Percentiles rank a stretch among this genome's conserved stretches.
Evolutionary conservation across 805 yeast genomes (phyloP).

Genomic region (Wickerhamomyces rabaulensis): DNA sequence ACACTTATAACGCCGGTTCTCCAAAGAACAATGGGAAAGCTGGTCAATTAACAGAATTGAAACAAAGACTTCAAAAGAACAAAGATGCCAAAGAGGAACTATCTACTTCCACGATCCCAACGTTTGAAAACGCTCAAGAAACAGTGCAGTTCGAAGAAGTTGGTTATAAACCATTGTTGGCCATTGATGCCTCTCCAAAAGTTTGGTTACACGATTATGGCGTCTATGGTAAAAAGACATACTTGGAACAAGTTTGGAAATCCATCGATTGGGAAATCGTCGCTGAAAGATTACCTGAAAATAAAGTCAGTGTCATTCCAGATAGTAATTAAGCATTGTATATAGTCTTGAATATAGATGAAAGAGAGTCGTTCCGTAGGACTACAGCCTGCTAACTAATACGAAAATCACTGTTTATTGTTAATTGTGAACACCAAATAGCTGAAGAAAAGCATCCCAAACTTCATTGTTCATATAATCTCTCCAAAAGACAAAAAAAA

Average conservation of each 20-base stretch:
- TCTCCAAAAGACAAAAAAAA: neutral
- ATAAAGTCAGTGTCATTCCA: conserved; percentile 1
- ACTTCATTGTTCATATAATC: neutral
- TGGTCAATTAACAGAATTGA: conserved; percentile 30
- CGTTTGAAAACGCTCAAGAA: conserved; percentile 36
- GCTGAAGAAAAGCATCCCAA: neutral
- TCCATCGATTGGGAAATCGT: conserved; percentile 69
- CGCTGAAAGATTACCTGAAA: conserved; percentile 27
- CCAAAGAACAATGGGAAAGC: conserved; percentile 62
- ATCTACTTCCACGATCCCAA: conserved; percentile 14
- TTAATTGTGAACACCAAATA: neutral
- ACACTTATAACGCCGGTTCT: conserved; percentile 87
- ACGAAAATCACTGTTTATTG: neutral
- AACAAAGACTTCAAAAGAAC: conserved; percentile 1
- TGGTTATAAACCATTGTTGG: conserved; percentile 52
- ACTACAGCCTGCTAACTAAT: too few relatives aligned
- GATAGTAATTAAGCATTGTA: neutral
- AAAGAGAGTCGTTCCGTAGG: neutral
- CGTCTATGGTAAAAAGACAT: conserved; percentile 62
- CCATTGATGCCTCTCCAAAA: conserved; percentile 69
- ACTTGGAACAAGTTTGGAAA: conserved; percentile 62
- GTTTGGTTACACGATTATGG: conserved; percentile 73
- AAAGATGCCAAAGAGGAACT: conserved; percentile 9
- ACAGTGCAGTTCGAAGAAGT: conserved; percentile 19
- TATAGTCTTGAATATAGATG: neutral